Conservation (phyloP, 2,329 filamentous ascomycete genomes). For the Anisogramma anomala region DNA sequence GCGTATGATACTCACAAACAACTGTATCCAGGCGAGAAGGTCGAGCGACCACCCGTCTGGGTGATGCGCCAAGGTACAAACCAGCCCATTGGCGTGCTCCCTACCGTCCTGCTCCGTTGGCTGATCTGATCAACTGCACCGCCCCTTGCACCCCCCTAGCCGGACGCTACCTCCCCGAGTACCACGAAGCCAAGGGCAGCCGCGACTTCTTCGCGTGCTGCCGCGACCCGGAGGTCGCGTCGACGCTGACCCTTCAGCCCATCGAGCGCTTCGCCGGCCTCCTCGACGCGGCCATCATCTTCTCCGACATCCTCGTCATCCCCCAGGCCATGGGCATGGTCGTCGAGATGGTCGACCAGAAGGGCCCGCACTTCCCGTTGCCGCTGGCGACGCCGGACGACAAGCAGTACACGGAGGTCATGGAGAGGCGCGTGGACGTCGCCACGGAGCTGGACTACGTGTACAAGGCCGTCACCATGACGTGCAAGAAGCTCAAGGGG, state of each 20-base stretch:
- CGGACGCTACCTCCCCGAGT: conserved; percentile 93
- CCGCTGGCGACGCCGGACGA: conserved; percentile 72
- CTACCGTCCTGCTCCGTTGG: conserved; percentile 5
- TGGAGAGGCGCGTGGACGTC: conserved; percentile 72
- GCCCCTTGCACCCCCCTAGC: conserved; percentile 39
- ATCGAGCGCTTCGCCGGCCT: conserved; percentile 84
- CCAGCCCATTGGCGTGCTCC: conserved; percentile 13
- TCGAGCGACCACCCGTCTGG: conserved; percentile 93
- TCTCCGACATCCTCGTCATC: conserved; percentile 95
- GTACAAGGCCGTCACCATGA: conserved; percentile 88
- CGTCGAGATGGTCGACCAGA: conserved; percentile 98
- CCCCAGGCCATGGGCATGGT: conserved; percentile 96
- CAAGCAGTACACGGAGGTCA: conserved; percentile 66
- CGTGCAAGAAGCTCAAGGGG: conserved; percentile 74
- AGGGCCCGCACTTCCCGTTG: conserved; percentile 79
- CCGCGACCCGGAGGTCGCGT: conserved; percentile 82
- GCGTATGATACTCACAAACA: conserved; percentile 1
- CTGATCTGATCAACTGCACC: conserved; percentile 9
- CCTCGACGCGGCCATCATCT: conserved; percentile 95
- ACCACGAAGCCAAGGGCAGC: conserved; percentile 83
- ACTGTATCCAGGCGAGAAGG: conserved; percentile 67
- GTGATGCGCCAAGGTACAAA: conserved; percentile 94
- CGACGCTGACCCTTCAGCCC: conserved; percentile 85
- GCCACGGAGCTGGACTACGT: conserved; percentile 81
- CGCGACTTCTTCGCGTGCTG: conserved; percentile 98